Evolutionary conservation across 176 grass and related monocot species (phyloP), one percentile per base, ranked within the genome.

Genomic region (Zoysia pacifica): DNA sequence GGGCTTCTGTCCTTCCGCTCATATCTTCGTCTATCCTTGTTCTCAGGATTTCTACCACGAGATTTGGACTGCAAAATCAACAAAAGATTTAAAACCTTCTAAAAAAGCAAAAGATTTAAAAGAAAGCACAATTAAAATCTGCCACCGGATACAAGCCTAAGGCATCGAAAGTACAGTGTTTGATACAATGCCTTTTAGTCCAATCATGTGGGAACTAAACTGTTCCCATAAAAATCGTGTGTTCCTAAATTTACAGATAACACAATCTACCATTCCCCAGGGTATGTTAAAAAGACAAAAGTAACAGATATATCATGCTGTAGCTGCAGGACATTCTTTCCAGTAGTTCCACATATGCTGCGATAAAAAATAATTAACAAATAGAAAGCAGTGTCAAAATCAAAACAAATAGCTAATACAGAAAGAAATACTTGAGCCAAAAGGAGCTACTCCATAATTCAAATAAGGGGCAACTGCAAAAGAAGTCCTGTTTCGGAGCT

Each of bases 1-100:
- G 66, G 56, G 46, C 38, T 74, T 56, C 80, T 82, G 12, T 40
- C 43, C 11, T 71, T 73, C 6, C 4, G 83, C 62, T 59, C 66
- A 62, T 46, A 85, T 48, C 63, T 75, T 28, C 28, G 28, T 81
- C 79, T 78, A 9, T 65, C 67, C 56, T 16, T 82, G 13, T 13
- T 2, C 45, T 60, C 81, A 14, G 56, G 53, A 60, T 53, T 82
- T 67, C 52, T 79, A 62, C 67, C 44, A 63, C 20, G 72, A 14
- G 75, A 82, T 20, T 84, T 88, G 77, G 67, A 73, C 82, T 87
- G 74, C 61, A 82, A 70, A 71, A 65, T 48, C 49, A 53, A 88
- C 49, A 76, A 67, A 83, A 50, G 15, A 28, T 28, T 28, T 28
- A 28, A 28, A 28, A 28, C 28, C 28, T 28, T 28, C 28, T 28